phyloP scores from a whole-genome alignment of 2,329 filamentous ascomycete species.

The Colletotrichum costaricense region DNA sequence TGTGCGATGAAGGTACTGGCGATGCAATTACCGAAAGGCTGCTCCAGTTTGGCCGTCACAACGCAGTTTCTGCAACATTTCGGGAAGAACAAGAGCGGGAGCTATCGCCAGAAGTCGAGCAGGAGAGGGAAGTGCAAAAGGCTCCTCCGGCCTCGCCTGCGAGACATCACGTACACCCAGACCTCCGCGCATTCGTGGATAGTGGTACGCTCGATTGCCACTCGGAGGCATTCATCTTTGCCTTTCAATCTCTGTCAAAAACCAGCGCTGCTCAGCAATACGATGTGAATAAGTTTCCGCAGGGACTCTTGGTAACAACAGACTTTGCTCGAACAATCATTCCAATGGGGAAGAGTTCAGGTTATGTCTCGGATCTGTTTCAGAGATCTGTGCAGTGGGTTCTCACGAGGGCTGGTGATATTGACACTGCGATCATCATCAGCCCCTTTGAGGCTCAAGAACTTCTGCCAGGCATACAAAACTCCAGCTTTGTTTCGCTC shows the following conservation, averaged over 20 bases:
- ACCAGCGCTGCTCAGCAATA: slow-evolving; percentile 54
- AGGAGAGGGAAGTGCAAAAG: slow-evolving; percentile 66
- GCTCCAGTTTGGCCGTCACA: slow-evolving; percentile 45
- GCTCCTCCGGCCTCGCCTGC: slow-evolving; percentile 53
- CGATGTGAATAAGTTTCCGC: slow-evolving; percentile 48
- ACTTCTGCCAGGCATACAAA: slow-evolving; percentile 54
- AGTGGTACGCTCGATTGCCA: slow-evolving; percentile 18
- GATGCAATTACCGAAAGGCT: slow-evolving; percentile 43
- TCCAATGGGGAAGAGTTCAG: neutral
- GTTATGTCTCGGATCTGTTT: slow-evolving; percentile 54
- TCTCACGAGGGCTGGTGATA: slow-evolving; percentile 45
- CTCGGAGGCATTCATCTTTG: slow-evolving; percentile 52
- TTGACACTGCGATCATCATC: slow-evolving; percentile 56
- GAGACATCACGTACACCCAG: slow-evolving; percentile 53
- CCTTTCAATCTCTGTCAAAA: slow-evolving; percentile 55
- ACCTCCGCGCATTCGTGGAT: slow-evolving; percentile 46
- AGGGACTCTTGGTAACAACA: slow-evolving; percentile 55
- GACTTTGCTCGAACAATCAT: slow-evolving; percentile 64
- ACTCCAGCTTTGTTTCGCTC: slow-evolving; percentile 50
- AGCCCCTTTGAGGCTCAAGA: slow-evolving; percentile 70
- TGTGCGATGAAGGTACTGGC: neutral
- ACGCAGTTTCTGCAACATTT: slow-evolving; percentile 51
- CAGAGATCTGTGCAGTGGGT: slow-evolving; percentile 67
- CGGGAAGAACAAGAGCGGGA: slow-evolving; percentile 78
- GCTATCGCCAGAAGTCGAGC: slow-evolving; percentile 71